Percentiles rank a stretch among this genome's conserved stretches.
These are phyloP conservation scores for Annona cherimola DNA, from an alignment of 164 flowering plant genomes.

Conservation along the genomic window DNA sequence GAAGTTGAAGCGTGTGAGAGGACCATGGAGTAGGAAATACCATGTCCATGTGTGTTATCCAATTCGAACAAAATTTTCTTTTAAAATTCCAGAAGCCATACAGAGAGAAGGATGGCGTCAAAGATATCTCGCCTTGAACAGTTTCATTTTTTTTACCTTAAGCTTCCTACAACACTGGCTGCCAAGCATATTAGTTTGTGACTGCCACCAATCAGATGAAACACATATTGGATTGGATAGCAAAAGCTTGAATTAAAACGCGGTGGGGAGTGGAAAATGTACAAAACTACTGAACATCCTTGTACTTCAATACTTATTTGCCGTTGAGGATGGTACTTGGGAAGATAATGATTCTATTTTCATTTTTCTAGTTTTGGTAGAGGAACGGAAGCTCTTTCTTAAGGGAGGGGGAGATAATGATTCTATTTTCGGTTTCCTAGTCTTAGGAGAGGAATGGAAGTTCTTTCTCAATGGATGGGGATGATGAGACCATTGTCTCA, in stretches of 20 bases:
- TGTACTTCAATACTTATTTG: slow-evolving; percentile 53
- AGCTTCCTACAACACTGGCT: too few species aligned
- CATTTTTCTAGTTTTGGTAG: slow-evolving; percentile 30
- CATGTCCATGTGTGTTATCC: too few species aligned
- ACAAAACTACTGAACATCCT: slow-evolving; percentile 8
- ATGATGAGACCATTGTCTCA: neutral
- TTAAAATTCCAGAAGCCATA: neutral
- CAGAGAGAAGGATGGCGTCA: neutral
- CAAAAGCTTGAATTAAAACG: neutral
- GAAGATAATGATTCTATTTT: slow-evolving; percentile 41
- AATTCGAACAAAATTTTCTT: too few species aligned
- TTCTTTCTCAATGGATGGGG: slow-evolving; percentile 18
- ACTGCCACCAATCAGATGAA: neutral
- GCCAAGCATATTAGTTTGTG: neutral
- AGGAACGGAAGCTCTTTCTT: slow-evolving; percentile 30
- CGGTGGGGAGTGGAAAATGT: neutral
- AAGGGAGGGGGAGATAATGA: neutral
- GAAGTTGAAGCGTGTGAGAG: too few species aligned
- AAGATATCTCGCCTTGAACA: neutral
- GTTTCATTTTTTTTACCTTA: neutral
- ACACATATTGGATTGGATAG: neutral
- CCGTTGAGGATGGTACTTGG: slow-evolving; percentile 50
- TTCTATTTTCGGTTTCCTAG: slow-evolving; percentile 36
- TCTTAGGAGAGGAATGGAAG: slow-evolving; percentile 23
- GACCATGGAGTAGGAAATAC: too few species aligned